Base-by-base conservation (phyloP, 768 basidiomycete species). In the Boletus edulis region DNA sequence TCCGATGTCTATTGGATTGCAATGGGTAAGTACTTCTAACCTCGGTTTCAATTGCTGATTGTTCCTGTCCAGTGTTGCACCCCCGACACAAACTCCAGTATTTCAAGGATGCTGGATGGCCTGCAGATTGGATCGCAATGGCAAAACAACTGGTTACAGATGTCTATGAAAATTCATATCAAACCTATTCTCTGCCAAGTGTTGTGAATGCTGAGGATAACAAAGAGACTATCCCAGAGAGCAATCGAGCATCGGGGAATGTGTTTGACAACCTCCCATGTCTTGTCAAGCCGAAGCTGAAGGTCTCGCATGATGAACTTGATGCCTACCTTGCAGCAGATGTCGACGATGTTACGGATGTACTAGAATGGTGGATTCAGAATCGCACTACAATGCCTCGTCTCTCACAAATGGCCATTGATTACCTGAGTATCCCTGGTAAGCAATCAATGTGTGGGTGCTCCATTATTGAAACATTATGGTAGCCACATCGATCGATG, bases 401-500 rank as follows among this genome's bases (percentile, higher is more conserved):
- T 5, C 46, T 58, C 12, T 54, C 39, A 27, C 7, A 1, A 0
- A 27, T 27, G 24, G 24, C 24, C 24, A 27, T 27, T 6, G 24
- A 27, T 27, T 27, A 27, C 7, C 5, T 27, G 24, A 27, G 24
- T 27, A 27, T 27, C 7, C 24, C 24, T 5, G 24, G 24, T 27
- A 27, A 27, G 5, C 5, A 27, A 27, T 1, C 24, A 27, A 27
- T 27, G 24, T 27, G 4, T 5, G 1, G 3, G 6, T 9, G 31
- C 37, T 18, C 15, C n/a, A 2, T 35, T 49, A 49, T 18, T 49
- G 22, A 31, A 24, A 17, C 22, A 57, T 57, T 46, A 31, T 50
- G 24, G 67, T 29, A 56, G 72, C 72, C 39, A 75, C 71, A 0
- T 76, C 69, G 3, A 56, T 69, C 14, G 64, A 72, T 51, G 66